Evolutionary conservation across 2,329 filamentous ascomycete species (phyloP), one percentile per base, ranked within the genome.

Genomic region (Colletotrichum agaves): DNA sequence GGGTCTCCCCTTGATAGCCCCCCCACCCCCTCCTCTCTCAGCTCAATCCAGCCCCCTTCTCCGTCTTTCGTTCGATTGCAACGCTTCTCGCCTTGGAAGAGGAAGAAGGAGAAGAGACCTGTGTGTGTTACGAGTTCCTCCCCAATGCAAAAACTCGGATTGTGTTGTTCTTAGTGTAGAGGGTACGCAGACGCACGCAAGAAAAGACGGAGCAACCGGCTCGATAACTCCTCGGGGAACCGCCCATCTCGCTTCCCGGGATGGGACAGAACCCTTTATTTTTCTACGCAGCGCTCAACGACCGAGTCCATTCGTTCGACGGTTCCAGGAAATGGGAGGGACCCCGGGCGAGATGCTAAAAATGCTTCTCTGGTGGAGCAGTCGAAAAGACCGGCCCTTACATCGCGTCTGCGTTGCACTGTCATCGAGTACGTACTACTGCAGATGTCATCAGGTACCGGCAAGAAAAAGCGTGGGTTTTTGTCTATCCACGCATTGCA

Each of bases 311-410:
- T 49, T 35, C 19, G 35, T 57, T 60, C 56, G 55, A 37, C 57
- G 23, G 19, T 52, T 55, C 39, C 58, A 37, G 52, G 41, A 53
- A 63, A 52, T 43, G 44, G 23, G 19, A 19, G 19, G 27, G 13
- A 8, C n/a, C n/a, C n/a, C n/a, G n/a, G n/a, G n/a, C 35, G 33
- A 7, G 43, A 27, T 67, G 61, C 64, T 65, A 60, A 64, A 67
- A 67, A 64, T 55, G 64, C 61, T 64, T 67, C 39, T 64, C 64
- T 43, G 46, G 53, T 55, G 64, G 64, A 37, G 52, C 37, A 46
- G 6, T 7, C 49, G n/a, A 19, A 19, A 15, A 11, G n/a, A n/a
- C 35, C 12, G 33, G 13, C n/a, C 27, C 37, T 57, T 21, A 50
- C n/a, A 19, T 67, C 37, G 60, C 44, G 60, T 63, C 27, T 27